Base-by-base conservation (phyloP, 345 rosid genomes). In the Eutrema yunnanense region DNA sequence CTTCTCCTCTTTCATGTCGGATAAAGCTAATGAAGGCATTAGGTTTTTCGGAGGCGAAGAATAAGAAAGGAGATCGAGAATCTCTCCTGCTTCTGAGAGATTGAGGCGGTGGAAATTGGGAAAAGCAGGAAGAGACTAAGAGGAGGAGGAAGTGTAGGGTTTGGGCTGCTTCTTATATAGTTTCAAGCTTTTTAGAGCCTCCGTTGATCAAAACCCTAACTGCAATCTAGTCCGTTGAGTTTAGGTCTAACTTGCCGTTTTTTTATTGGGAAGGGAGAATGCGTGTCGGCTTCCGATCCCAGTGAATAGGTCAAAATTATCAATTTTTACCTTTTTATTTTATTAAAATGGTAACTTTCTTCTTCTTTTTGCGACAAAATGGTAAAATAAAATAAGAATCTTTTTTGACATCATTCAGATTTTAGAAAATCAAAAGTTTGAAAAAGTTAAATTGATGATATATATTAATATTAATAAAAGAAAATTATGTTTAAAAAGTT, bases 11-110 rank as follows among this genome's bases (percentile, higher is more conserved):
- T 78, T 80, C 51, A 34, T 43, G 47, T 80, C 81, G 2, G 79
- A 71, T 5, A 84, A 29, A 51, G 80, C 74, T 41, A 85, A 8
- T 3, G 88, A 85, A 78, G 96, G 92, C 96, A 90, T 93, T 73
- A 37, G 11, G 58, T 9, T 47, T n/a, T 1, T 12, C 0, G 10
- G 71, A 46, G 42, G 32, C 10, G 4, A 40, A 41, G 32, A 36
- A 4, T 32, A 9, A 6, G 2, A 36, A 32, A 9, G 13, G 56
- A 37, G 47, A 32, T 9, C 33, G 63, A 69, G 57, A 66, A 60
- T 56, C 71, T 64, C 76, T 44, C 56, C 65, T 49, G 52, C 64
- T 68, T 69, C 3, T 16, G 27, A 41, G 48, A 77, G 59, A 13
- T 65, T 8, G 69, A 10, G 70, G 74, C 78, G 60, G 69, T 55